Conservation (phyloP, 371 early-diverging fungal species). For the Rhizopus arrhizus region DNA sequence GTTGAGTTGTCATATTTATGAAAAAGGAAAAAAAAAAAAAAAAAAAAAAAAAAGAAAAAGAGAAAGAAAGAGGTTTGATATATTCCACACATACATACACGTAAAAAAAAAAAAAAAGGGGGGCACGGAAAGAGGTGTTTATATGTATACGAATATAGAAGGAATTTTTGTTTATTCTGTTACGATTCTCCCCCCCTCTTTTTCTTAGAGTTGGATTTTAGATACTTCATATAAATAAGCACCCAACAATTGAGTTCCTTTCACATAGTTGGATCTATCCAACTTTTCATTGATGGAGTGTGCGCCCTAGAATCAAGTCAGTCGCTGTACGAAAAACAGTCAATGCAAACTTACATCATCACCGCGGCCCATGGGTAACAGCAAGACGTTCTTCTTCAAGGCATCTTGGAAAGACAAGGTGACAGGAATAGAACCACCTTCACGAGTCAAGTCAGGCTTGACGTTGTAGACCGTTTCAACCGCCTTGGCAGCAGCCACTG, state of each 20-base stretch:
- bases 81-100: no score
- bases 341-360: slow-evolving; percentile 66
- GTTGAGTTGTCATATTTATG: not conserved
- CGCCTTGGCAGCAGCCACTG: slow-evolving; percentile 87
- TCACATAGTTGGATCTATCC: slow-evolving; percentile 88
- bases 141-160: not conserved
- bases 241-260: slow-evolving; percentile 92
- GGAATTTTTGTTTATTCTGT: no score
- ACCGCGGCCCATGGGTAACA: slow-evolving; percentile 91
- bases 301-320: slow-evolving; percentile 69
- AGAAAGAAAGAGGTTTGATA: not conserved
- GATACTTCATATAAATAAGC: slow-evolving; percentile 89
- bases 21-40: not conserved
- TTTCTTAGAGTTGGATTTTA: slow-evolving; percentile 30
- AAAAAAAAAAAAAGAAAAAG: not conserved
- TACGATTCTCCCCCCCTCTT: not conserved
- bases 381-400: slow-evolving; percentile 84
- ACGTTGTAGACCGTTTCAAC: slow-evolving; percentile 86
- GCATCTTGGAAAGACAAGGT: slow-evolving; percentile 96
- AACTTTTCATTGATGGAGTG: slow-evolving; percentile 98
- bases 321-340: not conserved
- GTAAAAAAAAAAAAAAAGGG: not conserved
- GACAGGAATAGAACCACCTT: slow-evolving; percentile 98
- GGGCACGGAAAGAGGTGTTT: not conserved
- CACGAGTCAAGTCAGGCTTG: slow-evolving; percentile 94